Percentiles rank a stretch among this genome's conserved stretches.
Evolutionary conservation across 257 asterid genomes (phyloP).

Genomic region (Penstemon eatonii): DNA sequence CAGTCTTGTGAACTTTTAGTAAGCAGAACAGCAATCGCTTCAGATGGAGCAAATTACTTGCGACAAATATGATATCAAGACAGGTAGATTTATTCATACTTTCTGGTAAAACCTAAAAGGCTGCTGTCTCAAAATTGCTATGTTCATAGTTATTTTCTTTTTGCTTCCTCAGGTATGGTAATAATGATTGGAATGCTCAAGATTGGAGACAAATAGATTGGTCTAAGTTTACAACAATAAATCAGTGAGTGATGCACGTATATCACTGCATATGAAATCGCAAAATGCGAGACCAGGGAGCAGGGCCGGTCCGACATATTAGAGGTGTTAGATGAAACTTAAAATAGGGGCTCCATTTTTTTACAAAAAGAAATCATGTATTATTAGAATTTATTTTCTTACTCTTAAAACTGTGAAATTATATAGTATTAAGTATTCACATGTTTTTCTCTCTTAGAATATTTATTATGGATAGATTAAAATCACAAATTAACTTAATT

Average conservation of each 20-base stretch:
- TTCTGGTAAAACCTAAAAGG: neutral
- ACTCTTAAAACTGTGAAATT: neutral
- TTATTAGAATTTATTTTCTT: too few species aligned
- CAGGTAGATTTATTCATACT: neutral
- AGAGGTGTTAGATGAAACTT: neutral
- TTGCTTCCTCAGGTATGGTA: constrained; percentile 30
- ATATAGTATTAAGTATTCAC: constrained; percentile 15
- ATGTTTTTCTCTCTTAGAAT: too few species aligned
- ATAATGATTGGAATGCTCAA: neutral
- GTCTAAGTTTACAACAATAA: neutral
- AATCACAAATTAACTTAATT: too few species aligned
- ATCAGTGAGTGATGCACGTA: neutral
- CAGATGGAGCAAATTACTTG: neutral
- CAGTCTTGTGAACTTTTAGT: neutral
- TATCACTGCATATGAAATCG: constrained; percentile 11
- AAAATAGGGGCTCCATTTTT: too few species aligned
- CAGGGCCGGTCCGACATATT: neutral
- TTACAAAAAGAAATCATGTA: too few species aligned
- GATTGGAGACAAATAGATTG: neutral
- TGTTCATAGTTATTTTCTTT: neutral
- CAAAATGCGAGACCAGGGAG: neutral
- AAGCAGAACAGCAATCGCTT: constrained; percentile 1
- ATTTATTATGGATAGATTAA: too few species aligned
- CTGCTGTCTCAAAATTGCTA: neutral
- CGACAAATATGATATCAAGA: neutral